These are phyloP conservation scores for Botryotinia globosa DNA, from an alignment of 2,329 filamentous ascomycete genomes.

Conservation along the genomic window DNA sequence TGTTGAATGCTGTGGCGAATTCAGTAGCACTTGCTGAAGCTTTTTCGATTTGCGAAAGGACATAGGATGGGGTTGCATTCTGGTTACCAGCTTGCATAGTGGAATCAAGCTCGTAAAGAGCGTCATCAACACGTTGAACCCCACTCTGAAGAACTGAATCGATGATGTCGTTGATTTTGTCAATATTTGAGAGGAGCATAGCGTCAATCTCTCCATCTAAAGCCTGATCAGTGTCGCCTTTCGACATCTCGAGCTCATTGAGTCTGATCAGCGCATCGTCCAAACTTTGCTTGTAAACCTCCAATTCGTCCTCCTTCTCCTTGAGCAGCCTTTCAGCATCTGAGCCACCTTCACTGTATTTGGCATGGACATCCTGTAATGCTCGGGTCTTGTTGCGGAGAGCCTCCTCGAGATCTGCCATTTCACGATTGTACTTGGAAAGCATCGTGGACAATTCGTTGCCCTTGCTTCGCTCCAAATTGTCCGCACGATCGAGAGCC, in stretches of 20 bases:
- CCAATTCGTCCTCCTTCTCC: conserved; percentile 96
- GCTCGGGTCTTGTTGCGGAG: conserved; percentile 83
- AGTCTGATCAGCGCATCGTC: conserved; percentile 92
- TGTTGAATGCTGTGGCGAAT: conserved; percentile 97
- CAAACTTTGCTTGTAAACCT: conserved; percentile 97
- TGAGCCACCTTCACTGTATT: conserved; percentile 73
- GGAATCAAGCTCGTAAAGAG: conserved; percentile 94
- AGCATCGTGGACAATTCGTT: conserved; percentile 93
- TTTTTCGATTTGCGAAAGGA: conserved; percentile 96
- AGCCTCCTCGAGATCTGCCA: conserved; percentile 93
- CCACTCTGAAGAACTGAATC: conserved; percentile 93
- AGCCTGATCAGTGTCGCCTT: conserved; percentile 72
- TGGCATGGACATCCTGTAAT: conserved; percentile 77
- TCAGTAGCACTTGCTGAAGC: conserved; percentile 92
- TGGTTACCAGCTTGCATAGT: conserved; percentile 99
- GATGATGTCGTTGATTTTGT: conserved; percentile 96
- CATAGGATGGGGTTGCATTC: conserved; percentile 90
- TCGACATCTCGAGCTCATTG: conserved; percentile 77
- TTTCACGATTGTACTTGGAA: conserved; percentile 93
- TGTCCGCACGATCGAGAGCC: conserved; percentile 87
- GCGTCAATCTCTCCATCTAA: conserved; percentile 90
- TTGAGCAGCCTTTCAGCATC: conserved; percentile 82
- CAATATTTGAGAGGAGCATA: conserved; percentile 78
- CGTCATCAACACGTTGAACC: conserved; percentile 91
- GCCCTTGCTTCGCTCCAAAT: conserved; percentile 87